phyloP scores from a whole-genome alignment of 257 asterid species.

The Capsicum pubescens region DNA sequence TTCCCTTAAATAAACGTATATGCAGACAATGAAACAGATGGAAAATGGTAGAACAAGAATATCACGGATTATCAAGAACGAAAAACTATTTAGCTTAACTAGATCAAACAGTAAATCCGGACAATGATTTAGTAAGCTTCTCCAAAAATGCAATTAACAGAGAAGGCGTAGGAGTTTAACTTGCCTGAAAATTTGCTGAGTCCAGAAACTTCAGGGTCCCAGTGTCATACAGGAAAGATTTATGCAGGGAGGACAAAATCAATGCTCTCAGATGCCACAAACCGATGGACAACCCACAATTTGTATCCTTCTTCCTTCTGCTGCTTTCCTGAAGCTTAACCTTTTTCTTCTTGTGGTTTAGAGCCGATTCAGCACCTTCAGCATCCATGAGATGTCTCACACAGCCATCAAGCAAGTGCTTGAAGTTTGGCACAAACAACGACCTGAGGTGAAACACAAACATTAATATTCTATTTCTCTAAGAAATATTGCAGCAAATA shows the following conservation, averaged over 20 bases:
- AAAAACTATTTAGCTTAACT: background rate
- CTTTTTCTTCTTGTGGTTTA: constrained; percentile 69
- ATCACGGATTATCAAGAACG: background rate
- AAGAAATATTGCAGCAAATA: background rate
- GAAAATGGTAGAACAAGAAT: constrained; percentile 13
- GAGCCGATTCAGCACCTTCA: constrained; percentile 42
- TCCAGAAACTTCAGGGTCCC: constrained; percentile 75
- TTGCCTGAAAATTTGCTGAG: constrained; percentile 77
- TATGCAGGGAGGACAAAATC: constrained; percentile 70
- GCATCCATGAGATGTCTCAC: constrained; percentile 60
- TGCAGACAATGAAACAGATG: constrained; percentile 11
- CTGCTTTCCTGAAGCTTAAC: constrained; percentile 52
- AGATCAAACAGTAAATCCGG: background rate
- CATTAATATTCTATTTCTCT: background rate
- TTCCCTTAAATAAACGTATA: background rate
- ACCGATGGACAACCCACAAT: constrained; percentile 48
- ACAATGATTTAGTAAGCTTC: background rate
- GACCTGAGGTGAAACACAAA: constrained; percentile 55
- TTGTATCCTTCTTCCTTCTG: constrained; percentile 44
- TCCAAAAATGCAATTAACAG: background rate
- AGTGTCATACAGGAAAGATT: constrained; percentile 81
- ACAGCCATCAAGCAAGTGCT: constrained; percentile 79
- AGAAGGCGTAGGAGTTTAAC: constrained; percentile 12
- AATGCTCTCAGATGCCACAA: constrained; percentile 81
- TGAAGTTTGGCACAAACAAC: constrained; percentile 85